Base-by-base conservation (phyloP, 805 yeast species). In the Nakazawaea peltata region DNA sequence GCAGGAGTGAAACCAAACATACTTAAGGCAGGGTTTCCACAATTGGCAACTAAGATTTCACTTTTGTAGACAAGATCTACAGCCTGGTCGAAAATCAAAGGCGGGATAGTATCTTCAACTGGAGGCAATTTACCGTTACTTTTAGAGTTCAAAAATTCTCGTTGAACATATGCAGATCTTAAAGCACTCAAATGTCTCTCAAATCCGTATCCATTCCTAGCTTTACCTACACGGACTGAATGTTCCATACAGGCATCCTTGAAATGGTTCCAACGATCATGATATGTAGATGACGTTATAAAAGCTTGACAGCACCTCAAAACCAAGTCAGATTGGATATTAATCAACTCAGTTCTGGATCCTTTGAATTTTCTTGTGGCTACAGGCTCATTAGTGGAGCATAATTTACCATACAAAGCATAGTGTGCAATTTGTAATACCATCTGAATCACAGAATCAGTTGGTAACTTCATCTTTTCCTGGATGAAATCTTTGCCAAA, bases 131-230 rank as follows among this genome's bases (percentile, higher is more conserved):
- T 59, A 4, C 70, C 64, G 40, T 71, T 67, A n/a, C 71, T 31
- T 10, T 53, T 47, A 12, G n/a, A 17, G 44, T 68, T 67, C 42
- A 77, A 57, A 9, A 57, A 44, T 5, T 69, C 71, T 27, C 66
- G 57, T 46, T 69, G 71, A 22, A 70, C 59, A 33, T 70, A 74
- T 2, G 73, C 65, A 24, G 78, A 75, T 30, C 74, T 64, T 30
- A 82, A 56, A 0, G 87, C 79, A 44, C 72, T 71, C 44, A 79
- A 61, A 56, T 82, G 90, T 43, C 85, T 68, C 50, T 80, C 88
- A 50, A 77, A 82, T 2, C 90, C 87, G 32, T 59, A 50, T 1
- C 90, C 90, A 17, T 56, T 51, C 57, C 77, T 66, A 0, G 85
- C 78, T 22, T 54, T 59, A 13, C 51, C 64, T 35, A 77, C 65